These are phyloP conservation scores for Citrullus mucosospermus DNA, from an alignment of 306 rosid genomes.

Conservation along the genomic window DNA sequence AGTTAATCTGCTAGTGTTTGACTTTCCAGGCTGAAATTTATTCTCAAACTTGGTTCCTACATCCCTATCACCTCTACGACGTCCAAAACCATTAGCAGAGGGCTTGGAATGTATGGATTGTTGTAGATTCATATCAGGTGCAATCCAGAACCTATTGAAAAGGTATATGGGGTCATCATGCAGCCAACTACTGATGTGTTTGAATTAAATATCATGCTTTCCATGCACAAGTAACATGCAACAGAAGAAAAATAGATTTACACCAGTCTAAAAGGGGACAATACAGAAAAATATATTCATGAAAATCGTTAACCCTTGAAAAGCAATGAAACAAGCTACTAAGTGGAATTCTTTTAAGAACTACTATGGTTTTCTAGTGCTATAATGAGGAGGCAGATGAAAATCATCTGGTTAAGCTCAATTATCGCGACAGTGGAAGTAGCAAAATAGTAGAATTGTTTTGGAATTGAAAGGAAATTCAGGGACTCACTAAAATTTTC, in stretches of 20 bases:
- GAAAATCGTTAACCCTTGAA: neutral
- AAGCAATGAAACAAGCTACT: neutral
- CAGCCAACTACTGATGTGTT: neutral
- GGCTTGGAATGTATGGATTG: slow-evolving; percentile 50
- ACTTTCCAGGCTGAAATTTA: slow-evolving; percentile 51
- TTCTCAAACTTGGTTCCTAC: slow-evolving; percentile 44
- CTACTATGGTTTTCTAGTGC: neutral
- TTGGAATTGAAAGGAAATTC: neutral
- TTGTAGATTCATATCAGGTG: slow-evolving; percentile 50
- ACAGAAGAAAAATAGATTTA: neutral
- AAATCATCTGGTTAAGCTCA: neutral
- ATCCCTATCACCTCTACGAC: slow-evolving; percentile 70
- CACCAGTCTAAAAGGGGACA: neutral
- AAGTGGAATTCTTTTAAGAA: neutral
- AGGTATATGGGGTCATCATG: neutral
- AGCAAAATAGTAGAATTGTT: neutral
- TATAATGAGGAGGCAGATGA: neutral
- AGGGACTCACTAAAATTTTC: neutral
- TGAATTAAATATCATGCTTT: neutral
- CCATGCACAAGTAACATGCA: neutral
- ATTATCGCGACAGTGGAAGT: neutral
- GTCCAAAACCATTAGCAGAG: slow-evolving; percentile 72
- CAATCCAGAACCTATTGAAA: slow-evolving; percentile 29
- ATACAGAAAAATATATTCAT: neutral
- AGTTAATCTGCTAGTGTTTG: slow-evolving; percentile 42